phyloP scores from a whole-genome alignment of 2,329 filamentous ascomycete genomes.

The Macrophomina tecta region DNA sequence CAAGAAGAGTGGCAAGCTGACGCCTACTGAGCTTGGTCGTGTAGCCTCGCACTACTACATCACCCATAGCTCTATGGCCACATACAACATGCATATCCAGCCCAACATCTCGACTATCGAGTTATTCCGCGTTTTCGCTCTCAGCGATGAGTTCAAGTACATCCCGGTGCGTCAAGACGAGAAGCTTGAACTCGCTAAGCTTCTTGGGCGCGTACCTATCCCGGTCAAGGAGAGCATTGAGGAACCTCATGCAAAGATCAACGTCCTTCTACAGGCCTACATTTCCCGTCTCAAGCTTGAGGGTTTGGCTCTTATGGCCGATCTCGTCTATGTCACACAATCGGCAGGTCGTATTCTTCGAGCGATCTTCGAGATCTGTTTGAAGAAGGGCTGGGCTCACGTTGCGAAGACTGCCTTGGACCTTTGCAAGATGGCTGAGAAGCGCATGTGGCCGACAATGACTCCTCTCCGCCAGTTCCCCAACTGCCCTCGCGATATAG shows the following conservation, averaged over 20 bases:
- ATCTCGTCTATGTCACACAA: constrained; percentile 98
- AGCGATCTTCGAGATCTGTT: constrained; percentile 94
- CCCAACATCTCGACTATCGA: constrained; percentile 93
- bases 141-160: constrained; percentile 98
- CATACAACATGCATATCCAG: constrained; percentile 94
- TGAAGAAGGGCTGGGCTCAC: constrained; percentile 94
- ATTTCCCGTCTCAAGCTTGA: constrained; percentile 95
- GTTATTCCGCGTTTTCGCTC: constrained; percentile 92
- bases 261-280: constrained; percentile 94
- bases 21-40: constrained; percentile 90
- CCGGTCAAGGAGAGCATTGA: constrained; percentile 98
- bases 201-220: constrained; percentile 87
- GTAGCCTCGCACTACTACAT: constrained; percentile 99
- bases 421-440: constrained; percentile 98
- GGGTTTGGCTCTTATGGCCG: constrained; percentile 93
- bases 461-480: constrained; percentile 91
- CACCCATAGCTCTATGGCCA: constrained; percentile 93
- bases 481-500: constrained; percentile 78
- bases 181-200: constrained; percentile 92
- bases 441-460: constrained; percentile 99
- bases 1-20: constrained; percentile 85
- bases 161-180: constrained; percentile 97
- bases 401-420: constrained; percentile 92
- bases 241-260: constrained; percentile 96
- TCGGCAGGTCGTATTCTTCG: constrained; percentile 95